Evolutionary conservation across 805 yeast species (phyloP).

Genomic region (Schwanniomyces yamadae): DNA sequence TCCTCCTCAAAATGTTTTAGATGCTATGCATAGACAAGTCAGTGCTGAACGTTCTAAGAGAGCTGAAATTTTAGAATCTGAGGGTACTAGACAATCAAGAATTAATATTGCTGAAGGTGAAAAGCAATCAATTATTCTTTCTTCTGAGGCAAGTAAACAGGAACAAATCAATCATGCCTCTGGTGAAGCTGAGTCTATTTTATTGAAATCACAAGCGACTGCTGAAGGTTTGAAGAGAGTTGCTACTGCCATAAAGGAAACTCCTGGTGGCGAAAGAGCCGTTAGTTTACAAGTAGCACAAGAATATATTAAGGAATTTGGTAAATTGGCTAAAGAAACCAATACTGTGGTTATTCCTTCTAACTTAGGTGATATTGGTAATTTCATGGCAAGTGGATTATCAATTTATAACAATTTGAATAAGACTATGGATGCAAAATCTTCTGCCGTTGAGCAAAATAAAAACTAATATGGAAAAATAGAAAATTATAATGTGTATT

Average conservation of each 20-base stretch:
- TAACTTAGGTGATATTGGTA: slow-evolving; percentile 69
- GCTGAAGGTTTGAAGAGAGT: slow-evolving; percentile 66
- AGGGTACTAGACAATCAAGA: slow-evolving; percentile 75
- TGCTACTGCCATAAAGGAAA: slow-evolving; percentile 64
- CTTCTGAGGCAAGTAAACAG: slow-evolving; percentile 69
- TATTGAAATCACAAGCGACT: slow-evolving; percentile 66
- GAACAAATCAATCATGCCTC: slow-evolving; percentile 65
- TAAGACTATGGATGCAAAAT: slow-evolving; percentile 16
- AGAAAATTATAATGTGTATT: slow-evolving; percentile 1
- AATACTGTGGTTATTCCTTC: slow-evolving; percentile 79
- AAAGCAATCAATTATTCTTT: slow-evolving; percentile 64
- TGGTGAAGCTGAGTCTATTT: slow-evolving; percentile 72
- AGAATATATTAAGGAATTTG: slow-evolving; percentile 78
- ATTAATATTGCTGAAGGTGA: slow-evolving; percentile 86
- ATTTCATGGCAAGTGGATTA: slow-evolving; percentile 74
- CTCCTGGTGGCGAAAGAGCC: slow-evolving; percentile 74
- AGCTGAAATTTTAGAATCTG: slow-evolving; percentile 84
- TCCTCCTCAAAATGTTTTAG: slow-evolving; percentile 81
- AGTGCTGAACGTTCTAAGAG: slow-evolving; percentile 83
- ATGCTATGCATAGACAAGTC: slow-evolving; percentile 90
- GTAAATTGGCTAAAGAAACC: slow-evolving; percentile 77
- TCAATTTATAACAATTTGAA: slow-evolving; percentile 61
- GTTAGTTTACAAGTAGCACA: slow-evolving; percentile 80
- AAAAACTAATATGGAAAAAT: background rate
- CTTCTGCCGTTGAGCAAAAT: too few relatives aligned